Evolutionary conservation across 2,329 filamentous ascomycete species (phyloP), one percentile per base, ranked within the genome.

Genomic region (Onygenales sp.): DNA sequence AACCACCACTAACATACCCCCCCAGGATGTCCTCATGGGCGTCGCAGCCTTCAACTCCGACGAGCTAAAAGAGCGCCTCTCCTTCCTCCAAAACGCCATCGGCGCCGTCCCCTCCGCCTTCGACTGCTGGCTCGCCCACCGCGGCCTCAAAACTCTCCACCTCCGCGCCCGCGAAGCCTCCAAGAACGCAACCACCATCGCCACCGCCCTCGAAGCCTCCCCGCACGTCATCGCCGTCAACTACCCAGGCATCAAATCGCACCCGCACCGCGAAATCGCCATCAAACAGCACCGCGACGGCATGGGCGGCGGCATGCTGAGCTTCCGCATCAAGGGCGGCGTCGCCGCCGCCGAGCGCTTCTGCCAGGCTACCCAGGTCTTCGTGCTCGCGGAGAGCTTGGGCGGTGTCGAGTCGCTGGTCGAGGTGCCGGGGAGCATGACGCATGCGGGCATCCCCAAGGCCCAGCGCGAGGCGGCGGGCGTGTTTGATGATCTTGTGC

Each of bases 61-160:
- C 54, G 80, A 83, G 14, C 78, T 98, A 61, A 84, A 84, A 67
- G 76, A 85, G 58, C 84, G 88, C 43, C 81, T 98, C 21, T 78
- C 82, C 50, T 98, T 97, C 78, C 80, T 98, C 41, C 93, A 98
- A 71, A 98, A 98, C 74, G 93, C 93, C 61, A 95, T 96, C 61
- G 93, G 93, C 58, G 92, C 92, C 57, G 87, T 98, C 3, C 93
- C 93, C 51, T 94, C 89, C 0, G 81, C 93, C 42, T 98, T 98
- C 67, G 93, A 98, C 78, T 90, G 86, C 75, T 98, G 93, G 93
- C 87, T 98, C 59, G 93, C 93, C 49, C 93, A 98, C 75, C 86
- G 93, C 59, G 93, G 93, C 61, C 81, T 96, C 62, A 98, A 98
- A 80, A 98, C 93, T 3, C 82, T 98, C 43, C 93, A 98, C 73